These are phyloP conservation scores for Tolypocladium inflatum DNA, from an alignment of 2,329 filamentous ascomycete genomes.

Conservation along the genomic window DNA sequence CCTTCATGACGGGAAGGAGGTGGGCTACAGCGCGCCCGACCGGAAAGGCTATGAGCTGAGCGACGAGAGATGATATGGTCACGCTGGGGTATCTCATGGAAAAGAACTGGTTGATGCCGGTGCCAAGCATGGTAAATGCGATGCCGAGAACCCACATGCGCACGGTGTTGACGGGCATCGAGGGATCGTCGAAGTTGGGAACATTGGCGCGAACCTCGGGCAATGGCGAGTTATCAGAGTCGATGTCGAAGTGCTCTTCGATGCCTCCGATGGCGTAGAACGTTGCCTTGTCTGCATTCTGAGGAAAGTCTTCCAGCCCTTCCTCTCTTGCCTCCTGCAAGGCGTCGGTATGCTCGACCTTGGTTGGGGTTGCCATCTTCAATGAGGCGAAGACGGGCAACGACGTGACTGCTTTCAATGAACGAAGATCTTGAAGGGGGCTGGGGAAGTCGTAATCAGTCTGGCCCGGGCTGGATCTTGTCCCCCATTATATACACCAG, in stretches of 20 bases:
- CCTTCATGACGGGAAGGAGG: conserved; percentile 27
- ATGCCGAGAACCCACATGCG: conserved; percentile 33
- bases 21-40: conserved; percentile 32
- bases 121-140: conserved; percentile 32
- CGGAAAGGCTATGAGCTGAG: conserved; percentile 30
- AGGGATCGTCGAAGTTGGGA: conserved; percentile 27
- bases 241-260: not conserved
- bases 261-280: not conserved
- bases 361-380: not conserved
- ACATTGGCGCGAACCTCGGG: conserved; percentile 17
- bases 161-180: conserved; percentile 21
- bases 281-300: not conserved
- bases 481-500: not conserved
- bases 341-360: not conserved
- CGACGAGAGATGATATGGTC: conserved; percentile 22
- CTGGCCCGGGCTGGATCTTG: not conserved
- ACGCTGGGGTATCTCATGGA: conserved; percentile 21
- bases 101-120: conserved; percentile 36
- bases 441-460: not conserved
- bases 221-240: conserved; percentile 18
- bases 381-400: not conserved
- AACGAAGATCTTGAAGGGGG: not conserved
- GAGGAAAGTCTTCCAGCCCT: not conserved
- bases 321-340: not conserved
- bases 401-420: not conserved